Evolutionary conservation across 305 asterid species (phyloP).

Genomic region (Rubia peregrina): DNA sequence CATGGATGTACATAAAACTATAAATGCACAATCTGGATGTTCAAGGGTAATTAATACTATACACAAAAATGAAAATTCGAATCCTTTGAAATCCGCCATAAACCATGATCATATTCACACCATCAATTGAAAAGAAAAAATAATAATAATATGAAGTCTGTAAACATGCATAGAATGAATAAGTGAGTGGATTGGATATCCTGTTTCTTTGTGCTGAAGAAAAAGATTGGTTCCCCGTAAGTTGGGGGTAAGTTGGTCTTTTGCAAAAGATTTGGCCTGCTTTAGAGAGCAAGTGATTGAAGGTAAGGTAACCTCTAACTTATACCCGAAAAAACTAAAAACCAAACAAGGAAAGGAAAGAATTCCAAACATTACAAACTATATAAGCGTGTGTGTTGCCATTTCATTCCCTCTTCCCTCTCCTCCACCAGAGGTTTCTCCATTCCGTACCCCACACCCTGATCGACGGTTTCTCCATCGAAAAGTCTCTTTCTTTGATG

Average conservation of each 20-base stretch:
- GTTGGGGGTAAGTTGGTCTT: neutral
- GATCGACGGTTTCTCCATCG: conserved; percentile 9
- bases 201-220: conserved; percentile 1
- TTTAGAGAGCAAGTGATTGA: conserved; percentile 6
- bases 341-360: conserved; percentile 76
- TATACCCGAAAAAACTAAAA: conserved; percentile 23
- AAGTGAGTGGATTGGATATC: neutral
- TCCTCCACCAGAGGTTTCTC: conserved; percentile 11
- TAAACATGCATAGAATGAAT: neutral
- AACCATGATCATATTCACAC: no score
- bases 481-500: conserved; percentile 26
- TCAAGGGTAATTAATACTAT: no score
- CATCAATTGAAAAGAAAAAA: no score
- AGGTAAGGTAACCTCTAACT: conserved; percentile 32
- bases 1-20: no score
- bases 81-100: no score
- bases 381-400: conserved; percentile 18
- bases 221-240: neutral
- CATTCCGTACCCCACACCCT: neutral
- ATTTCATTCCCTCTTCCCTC: conserved; percentile 25
- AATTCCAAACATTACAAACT: conserved; percentile 26
- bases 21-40: no score
- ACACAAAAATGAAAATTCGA: no score
- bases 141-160: no score
- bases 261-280: neutral